Conservation (phyloP, 129 eudicot species). For the Logfia minima region DNA sequence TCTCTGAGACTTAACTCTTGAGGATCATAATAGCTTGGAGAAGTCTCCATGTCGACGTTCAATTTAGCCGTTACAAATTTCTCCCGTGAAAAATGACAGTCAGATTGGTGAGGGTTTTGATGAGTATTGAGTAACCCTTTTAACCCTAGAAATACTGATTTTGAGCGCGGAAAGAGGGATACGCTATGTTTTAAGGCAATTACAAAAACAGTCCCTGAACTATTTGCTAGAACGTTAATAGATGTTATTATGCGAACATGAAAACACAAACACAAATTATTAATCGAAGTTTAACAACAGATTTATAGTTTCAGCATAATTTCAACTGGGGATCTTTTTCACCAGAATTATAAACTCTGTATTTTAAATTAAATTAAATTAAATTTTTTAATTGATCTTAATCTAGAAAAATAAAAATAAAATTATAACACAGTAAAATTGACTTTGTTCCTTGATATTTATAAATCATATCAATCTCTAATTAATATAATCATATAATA, state of each 20-base stretch:
- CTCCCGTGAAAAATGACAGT: background rate
- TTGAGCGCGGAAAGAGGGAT: slow-evolving; percentile 24
- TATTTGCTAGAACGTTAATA: background rate
- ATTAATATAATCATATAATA: too few species aligned
- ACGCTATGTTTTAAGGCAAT: background rate
- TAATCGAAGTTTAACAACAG: too few species aligned
- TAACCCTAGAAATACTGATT: slow-evolving; percentile 4
- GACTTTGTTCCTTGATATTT: too few species aligned
- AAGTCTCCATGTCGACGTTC: slow-evolving; percentile 77
- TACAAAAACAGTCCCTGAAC: slow-evolving; percentile 12
- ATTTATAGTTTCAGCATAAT: too few species aligned
- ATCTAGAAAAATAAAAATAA: too few species aligned
- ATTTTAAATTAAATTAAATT: too few species aligned
- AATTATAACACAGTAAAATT: too few species aligned
- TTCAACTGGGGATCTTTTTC: too few species aligned
- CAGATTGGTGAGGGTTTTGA: background rate
- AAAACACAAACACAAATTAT: too few species aligned
- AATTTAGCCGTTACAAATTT: slow-evolving; percentile 26
- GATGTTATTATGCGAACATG: background rate
- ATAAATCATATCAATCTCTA: too few species aligned
- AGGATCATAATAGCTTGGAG: slow-evolving; percentile 73
- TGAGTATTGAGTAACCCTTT: background rate
- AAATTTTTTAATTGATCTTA: too few species aligned
- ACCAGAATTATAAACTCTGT: too few species aligned
- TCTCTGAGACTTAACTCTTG: slow-evolving; percentile 56